Evolutionary conservation across 805 yeast species (phyloP), one percentile per base, ranked within the genome.

Genomic region (Millerozyma miso): DNA sequence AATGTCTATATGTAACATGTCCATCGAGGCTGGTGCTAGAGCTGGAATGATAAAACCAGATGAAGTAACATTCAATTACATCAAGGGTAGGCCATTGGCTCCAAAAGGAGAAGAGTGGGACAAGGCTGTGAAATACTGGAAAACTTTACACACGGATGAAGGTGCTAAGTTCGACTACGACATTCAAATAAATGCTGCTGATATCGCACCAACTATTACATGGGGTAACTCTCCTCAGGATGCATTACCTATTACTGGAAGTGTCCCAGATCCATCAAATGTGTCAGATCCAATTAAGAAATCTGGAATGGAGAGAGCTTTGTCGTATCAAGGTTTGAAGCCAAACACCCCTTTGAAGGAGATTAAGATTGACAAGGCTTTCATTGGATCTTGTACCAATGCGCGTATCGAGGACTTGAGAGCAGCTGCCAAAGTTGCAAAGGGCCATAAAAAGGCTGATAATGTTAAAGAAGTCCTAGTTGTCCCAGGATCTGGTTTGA

Each of bases 181-280:
- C 54, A 83, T 93, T 54, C 71, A 74, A 36, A 86, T 93, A 62
- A 73, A 83, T 51, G 96, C 95, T 41, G 68, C 75, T 19, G 98
- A 91, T 56, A 83, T 93, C 47, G 80, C 86, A 40, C 99, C 99
- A 53, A 93, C 99, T 18, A 88, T 93, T 48, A 93, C 99, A 19
- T 93, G 99, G 99, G 99, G 99, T 74, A 93, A 93, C 54, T 91
- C 98, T 56, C 99, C 99, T 26, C 98, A 93, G 71, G 99, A 93
- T 62, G 98, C 98, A 37, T 74, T 93, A 50, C 97, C 99, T 47
- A 90, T 93, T 56, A 84, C 95, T 13, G 96, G 87, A 31, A 58
- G 69, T 15, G 96, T 89, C 37, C 99, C 99, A 40, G 95, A 93
- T 62, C 99, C 99, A 48, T 62, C 81, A n/a, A 66, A 56, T 19